Percentiles rank a stretch among this genome's conserved stretches.
Conservation (phyloP, 768 basidiomycete genomes). For the Suillus americanus region DNA sequence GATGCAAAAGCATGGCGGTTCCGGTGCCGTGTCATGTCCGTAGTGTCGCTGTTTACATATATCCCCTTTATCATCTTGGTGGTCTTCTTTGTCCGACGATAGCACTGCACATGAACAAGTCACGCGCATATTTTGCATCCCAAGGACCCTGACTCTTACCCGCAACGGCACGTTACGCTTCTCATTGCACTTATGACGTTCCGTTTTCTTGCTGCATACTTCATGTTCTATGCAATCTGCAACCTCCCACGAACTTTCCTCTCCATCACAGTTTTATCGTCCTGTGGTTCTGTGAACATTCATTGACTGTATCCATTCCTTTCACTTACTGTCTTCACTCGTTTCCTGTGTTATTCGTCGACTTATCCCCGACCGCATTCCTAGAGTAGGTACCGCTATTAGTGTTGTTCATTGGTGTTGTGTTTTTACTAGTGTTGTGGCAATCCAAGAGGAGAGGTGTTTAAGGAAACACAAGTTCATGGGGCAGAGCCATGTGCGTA, state of each 20-base stretch:
- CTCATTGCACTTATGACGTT: conserved; percentile 21
- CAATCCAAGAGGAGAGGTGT: neutral
- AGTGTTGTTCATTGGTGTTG: conserved; percentile 25
- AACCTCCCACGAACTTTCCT: conserved; percentile 2
- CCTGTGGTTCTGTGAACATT: conserved; percentile 9
- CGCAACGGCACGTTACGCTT: conserved; percentile 5
- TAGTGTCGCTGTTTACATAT: conserved; percentile 69
- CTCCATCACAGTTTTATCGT: conserved; percentile 13
- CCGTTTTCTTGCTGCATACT: neutral
- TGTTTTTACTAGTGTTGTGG: conserved; percentile 12
- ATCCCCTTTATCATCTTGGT: conserved; percentile 76
- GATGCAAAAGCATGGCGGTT: conserved; percentile 74
- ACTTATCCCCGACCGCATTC: conserved; percentile 22
- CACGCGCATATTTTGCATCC: conserved; percentile 7
- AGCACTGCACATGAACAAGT: conserved; percentile 16
- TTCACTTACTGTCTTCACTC: conserved; percentile 23
- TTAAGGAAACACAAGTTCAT: neutral
- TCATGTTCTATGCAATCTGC: conserved; percentile 7
- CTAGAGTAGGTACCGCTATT: conserved; percentile 11
- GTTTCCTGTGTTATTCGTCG: conserved; percentile 27
- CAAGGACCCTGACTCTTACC: neutral
- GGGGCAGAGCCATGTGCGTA: neutral
- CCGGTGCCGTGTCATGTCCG: conserved; percentile 73
- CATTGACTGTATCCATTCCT: conserved; percentile 10
- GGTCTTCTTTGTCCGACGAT: conserved; percentile 56